phyloP scores from a whole-genome alignment of 768 basidiomycete species.

The Auriscalpium vulgare region DNA sequence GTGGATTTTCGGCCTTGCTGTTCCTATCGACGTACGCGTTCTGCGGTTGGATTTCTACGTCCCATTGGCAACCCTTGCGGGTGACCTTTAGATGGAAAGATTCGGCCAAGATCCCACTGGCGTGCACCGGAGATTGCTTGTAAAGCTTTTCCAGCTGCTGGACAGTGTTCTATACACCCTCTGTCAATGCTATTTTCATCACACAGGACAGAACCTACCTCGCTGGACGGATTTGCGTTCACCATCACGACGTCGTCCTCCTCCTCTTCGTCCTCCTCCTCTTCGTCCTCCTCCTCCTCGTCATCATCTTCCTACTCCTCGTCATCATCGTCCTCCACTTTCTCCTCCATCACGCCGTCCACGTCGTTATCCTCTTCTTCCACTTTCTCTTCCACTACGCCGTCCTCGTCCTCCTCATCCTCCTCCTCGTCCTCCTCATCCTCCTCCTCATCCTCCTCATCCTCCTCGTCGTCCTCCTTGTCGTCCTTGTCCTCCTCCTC shows the following conservation, averaged over 20 bases:
- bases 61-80: background rate
- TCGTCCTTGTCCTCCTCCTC: background rate
- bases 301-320: background rate
- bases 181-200: background rate
- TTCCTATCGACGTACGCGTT: background rate
- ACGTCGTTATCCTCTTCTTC: too few species aligned
- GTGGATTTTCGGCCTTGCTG: background rate
- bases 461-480: background rate
- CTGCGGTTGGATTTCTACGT: background rate
- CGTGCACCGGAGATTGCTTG: background rate
- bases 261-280: background rate
- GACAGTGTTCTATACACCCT: background rate
- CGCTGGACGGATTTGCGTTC: background rate
- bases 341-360: too few species aligned
- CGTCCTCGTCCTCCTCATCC: too few species aligned
- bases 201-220: background rate
- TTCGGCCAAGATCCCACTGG: background rate
- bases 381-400: too few species aligned
- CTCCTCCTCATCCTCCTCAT: background rate
- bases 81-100: background rate
- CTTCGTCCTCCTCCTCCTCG: background rate
- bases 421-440: too few species aligned
- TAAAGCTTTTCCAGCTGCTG: background rate
- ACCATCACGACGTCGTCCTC: background rate
- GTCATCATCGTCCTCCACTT: background rate